phyloP scores from a whole-genome alignment of 768 basidiomycete genomes.

The Phanerochaete carnosa region DNA sequence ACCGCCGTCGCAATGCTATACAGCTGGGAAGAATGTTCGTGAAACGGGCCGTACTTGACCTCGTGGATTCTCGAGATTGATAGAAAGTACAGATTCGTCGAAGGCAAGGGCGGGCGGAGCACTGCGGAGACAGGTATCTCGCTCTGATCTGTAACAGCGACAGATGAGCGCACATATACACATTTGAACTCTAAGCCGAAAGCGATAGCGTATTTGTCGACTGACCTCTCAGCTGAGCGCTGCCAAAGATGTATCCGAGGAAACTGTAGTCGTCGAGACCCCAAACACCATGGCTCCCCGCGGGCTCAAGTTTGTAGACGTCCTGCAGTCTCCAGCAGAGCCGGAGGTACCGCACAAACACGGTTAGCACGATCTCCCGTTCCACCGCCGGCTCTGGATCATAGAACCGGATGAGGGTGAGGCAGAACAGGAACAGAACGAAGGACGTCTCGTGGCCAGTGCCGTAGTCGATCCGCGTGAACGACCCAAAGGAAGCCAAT shows the following conservation, averaged over 20 bases:
- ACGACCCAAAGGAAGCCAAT: slow-evolving; percentile 83
- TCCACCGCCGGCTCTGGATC: slow-evolving; percentile 59
- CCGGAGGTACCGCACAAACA: slow-evolving; percentile 75
- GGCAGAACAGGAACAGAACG: slow-evolving; percentile 68
- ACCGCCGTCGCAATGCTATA: slow-evolving; percentile 86
- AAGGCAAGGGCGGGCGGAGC: slow-evolving; percentile 53
- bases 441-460: slow-evolving; percentile 95
- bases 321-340: slow-evolving; percentile 88
- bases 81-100: slow-evolving; percentile 79
- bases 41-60: slow-evolving; percentile 85
- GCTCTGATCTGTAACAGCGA: slow-evolving; percentile 42
- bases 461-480: slow-evolving; percentile 91
- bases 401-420: slow-evolving; percentile 68
- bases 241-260: slow-evolving; percentile 87
- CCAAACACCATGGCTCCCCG: slow-evolving; percentile 98
- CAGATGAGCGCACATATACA: background rate
- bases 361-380: slow-evolving; percentile 49
- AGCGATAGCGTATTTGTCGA: background rate
- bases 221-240: slow-evolving; percentile 80
- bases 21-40: slow-evolving; percentile 89
- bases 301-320: slow-evolving; percentile 87
- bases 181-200: background rate
- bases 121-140: slow-evolving; percentile 63
- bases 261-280: slow-evolving; percentile 92
- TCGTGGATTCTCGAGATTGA: slow-evolving; percentile 73